Evolutionary conservation across 2,329 filamentous ascomycete species (phyloP).

Genomic region (Trichophyton equinum): DNA sequence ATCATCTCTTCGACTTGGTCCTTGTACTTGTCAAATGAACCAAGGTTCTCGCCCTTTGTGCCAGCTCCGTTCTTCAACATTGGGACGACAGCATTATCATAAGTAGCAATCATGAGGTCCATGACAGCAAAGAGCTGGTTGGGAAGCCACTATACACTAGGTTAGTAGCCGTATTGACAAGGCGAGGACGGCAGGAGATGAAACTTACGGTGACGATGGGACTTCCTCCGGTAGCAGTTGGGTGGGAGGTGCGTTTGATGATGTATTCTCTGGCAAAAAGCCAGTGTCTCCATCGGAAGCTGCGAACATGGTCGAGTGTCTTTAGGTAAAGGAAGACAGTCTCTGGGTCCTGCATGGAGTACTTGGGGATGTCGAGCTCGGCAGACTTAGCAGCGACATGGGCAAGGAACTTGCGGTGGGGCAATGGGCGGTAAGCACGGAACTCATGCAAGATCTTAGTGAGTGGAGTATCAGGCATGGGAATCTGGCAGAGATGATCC

Average conservation of each 20-base stretch:
- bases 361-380: slow-evolving; percentile 33
- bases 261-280: slow-evolving; percentile 39
- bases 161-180: background rate
- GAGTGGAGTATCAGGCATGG: slow-evolving; percentile 79
- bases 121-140: slow-evolving; percentile 39
- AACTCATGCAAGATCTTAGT: slow-evolving; percentile 84
- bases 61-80: slow-evolving; percentile 17
- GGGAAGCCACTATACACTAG: slow-evolving; percentile 35
- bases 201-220: slow-evolving; percentile 35
- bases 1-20: slow-evolving; percentile 24
- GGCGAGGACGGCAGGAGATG: background rate
- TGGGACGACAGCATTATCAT: slow-evolving; percentile 28
- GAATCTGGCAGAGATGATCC: slow-evolving; percentile 73
- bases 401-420: slow-evolving; percentile 73
- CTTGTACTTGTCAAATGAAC: slow-evolving; percentile 17
- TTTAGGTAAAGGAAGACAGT: slow-evolving; percentile 34
- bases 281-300: slow-evolving; percentile 40
- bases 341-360: slow-evolving; percentile 26
- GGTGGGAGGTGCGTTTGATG: slow-evolving; percentile 34
- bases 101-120: slow-evolving; percentile 32
- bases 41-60: slow-evolving; percentile 15
- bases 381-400: slow-evolving; percentile 48
- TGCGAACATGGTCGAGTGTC: slow-evolving; percentile 36
- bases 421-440: slow-evolving; percentile 73
- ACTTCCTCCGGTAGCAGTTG: slow-evolving; percentile 38